phyloP scores from a whole-genome alignment of 768 basidiomycete genomes.

The Lactarius quietus region DNA sequence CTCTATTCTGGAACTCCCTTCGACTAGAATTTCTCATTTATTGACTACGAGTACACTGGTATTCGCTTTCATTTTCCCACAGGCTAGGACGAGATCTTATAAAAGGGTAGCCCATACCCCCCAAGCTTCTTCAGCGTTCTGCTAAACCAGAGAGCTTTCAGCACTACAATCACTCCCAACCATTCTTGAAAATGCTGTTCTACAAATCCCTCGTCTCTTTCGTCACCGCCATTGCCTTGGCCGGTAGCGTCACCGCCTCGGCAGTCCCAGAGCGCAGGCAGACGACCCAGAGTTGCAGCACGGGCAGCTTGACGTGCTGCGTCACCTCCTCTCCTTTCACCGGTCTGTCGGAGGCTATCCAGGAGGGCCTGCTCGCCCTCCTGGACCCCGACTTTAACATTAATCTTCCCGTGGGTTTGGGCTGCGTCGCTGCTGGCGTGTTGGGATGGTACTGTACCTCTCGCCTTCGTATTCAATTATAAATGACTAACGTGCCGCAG shows the following conservation, averaged over 20 bases:
- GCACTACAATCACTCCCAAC: neutral
- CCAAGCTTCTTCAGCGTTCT: neutral
- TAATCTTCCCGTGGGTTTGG: neutral
- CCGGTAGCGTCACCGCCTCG: neutral
- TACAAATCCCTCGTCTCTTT: slow-evolving; percentile 5
- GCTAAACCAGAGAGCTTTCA: neutral
- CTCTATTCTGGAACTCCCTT: neutral
- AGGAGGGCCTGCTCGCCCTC: too few species aligned
- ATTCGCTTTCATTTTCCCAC: neutral
- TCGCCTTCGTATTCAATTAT: neutral
- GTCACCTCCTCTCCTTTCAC: too few species aligned
- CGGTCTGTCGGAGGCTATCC: too few species aligned
- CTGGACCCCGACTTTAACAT: neutral
- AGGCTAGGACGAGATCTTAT: neutral
- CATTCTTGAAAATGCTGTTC: neutral
- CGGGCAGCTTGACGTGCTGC: neutral
- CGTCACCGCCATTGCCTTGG: neutral
- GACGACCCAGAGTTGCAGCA: neutral
- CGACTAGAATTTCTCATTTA: too few species aligned
- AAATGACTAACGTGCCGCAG: neutral
- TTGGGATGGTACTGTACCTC: neutral
- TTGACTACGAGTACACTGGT: neutral
- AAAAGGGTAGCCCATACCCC: neutral
- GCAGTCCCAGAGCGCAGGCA: neutral
- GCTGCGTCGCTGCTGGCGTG: neutral